Conservation (phyloP, 1,139 yeast species). For the Zygoascus hellenicus region DNA sequence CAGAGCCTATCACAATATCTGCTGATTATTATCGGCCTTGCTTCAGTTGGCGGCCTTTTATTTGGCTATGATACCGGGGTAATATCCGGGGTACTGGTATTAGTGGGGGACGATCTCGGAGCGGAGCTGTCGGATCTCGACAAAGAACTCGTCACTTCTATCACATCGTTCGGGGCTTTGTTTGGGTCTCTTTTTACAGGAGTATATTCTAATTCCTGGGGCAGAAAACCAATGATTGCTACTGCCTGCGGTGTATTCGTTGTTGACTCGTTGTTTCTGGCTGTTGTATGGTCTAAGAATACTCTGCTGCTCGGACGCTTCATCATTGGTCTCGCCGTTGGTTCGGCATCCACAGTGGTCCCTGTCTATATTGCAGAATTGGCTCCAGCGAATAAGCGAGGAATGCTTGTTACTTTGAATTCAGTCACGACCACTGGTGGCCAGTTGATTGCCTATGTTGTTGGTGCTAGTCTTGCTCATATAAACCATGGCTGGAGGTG, state of each 20-base stretch:
- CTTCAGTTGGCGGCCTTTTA: conserved; percentile 25
- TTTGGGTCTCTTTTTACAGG: conserved; percentile 40
- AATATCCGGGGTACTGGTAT: conserved; percentile 29
- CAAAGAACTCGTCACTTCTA: conserved; percentile 40
- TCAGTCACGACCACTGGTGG: conserved; percentile 48
- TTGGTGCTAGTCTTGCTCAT: conserved; percentile 30
- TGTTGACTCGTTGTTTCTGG: conserved; percentile 37
- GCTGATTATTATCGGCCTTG: conserved; percentile 18
- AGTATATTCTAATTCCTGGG: conserved; percentile 30
- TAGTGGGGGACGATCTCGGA: conserved; percentile 33
- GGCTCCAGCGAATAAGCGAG: conserved; percentile 89
- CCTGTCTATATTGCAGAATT: conserved; percentile 88
- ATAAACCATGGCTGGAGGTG: conserved; percentile 38
- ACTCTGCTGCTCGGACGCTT: conserved; percentile 57
- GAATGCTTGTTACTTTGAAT: conserved; percentile 55
- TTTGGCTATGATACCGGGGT: conserved; percentile 26
- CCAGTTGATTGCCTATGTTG: conserved; percentile 39
- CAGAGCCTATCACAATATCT: conserved; percentile 1
- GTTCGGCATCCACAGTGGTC: conserved; percentile 87
- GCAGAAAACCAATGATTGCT: conserved; percentile 37
- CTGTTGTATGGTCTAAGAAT: conserved; percentile 28
- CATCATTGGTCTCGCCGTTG: conserved; percentile 93
- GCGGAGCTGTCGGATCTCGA: conserved; percentile 28
- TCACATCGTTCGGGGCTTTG: conserved; percentile 41
- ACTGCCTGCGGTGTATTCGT: conserved; percentile 37